Evolutionary conservation across 1,284 basidiomycete species (phyloP).

Genomic region (Tetrapyrgos nigripes): DNA sequence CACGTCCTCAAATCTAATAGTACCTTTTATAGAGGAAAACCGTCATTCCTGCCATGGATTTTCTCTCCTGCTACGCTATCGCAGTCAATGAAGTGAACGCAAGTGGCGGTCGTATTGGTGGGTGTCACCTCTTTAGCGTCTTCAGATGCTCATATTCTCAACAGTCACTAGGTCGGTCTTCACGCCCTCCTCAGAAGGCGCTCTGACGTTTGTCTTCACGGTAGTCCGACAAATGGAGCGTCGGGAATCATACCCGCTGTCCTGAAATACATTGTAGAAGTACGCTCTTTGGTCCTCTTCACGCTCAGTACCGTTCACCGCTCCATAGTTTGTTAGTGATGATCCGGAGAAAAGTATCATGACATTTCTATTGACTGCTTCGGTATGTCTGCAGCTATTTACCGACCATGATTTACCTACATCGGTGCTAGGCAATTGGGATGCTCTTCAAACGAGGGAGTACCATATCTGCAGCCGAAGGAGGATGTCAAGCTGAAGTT

Average conservation of each 20-base stretch:
- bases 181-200: too few species aligned
- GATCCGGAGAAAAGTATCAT: constrained; percentile 87
- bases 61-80: constrained; percentile 91
- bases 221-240: constrained; percentile 89
- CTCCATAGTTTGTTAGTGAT: constrained; percentile 79
- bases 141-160: too few species aligned
- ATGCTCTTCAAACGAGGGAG: constrained; percentile 99
- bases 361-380: constrained; percentile 87
- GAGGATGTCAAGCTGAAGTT: constrained; percentile 88
- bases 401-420: constrained; percentile 6
- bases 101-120: constrained; percentile 80
- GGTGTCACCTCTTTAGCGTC: background rate
- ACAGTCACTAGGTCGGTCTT: too few species aligned
- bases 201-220: too few species aligned
- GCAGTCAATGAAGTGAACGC: constrained; percentile 94
- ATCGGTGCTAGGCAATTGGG: constrained; percentile 72
- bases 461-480: constrained; percentile 95
- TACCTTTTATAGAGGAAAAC: constrained; percentile 68
- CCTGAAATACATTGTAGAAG: constrained; percentile 87
- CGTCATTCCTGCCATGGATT: constrained; percentile 93
- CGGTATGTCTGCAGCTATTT: constrained; percentile 50
- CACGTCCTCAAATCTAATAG: constrained; percentile 7
- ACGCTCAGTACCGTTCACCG: background rate
- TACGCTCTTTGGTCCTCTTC: constrained; percentile 27
- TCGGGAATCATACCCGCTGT: constrained; percentile 94